Evolutionary conservation across 352 stramenopile species (phyloP).

Genomic region (Globisporangium emineosum): DNA sequence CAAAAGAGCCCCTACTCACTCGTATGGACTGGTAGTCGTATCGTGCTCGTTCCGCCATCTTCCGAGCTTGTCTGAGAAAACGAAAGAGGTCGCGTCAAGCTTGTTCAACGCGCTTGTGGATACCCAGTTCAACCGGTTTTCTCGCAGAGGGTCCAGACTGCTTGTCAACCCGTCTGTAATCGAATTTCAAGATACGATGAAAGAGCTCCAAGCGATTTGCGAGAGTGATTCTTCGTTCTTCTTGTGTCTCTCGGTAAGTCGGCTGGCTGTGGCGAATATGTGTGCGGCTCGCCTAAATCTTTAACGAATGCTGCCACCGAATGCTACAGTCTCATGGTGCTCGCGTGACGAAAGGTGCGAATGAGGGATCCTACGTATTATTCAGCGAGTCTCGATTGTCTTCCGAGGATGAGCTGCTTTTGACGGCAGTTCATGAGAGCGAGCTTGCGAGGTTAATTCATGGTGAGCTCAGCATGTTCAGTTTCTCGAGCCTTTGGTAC

Average conservation of each 20-base stretch:
- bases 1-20: constrained; percentile 3
- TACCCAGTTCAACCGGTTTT: constrained; percentile 47
- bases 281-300: neutral
- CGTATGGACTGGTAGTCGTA: constrained; percentile 52
- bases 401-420: constrained; percentile 64
- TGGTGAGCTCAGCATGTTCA: constrained; percentile 24
- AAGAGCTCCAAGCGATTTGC: constrained; percentile 46
- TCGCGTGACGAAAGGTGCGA: constrained; percentile 43
- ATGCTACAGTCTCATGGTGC: constrained; percentile 57
- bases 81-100: constrained; percentile 46
- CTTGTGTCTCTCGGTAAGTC: constrained; percentile 54
- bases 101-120: constrained; percentile 60
- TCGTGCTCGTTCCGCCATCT: constrained; percentile 58
- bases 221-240: constrained; percentile 51
- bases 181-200: constrained; percentile 76
- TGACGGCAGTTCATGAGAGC: constrained; percentile 60
- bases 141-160: constrained; percentile 44
- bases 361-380: constrained; percentile 64
- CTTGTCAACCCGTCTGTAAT: constrained; percentile 81
- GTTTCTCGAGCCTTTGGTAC: too few species aligned
- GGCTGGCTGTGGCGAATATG: neutral
- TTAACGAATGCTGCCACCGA: neutral
- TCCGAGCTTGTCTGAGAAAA: constrained; percentile 45
- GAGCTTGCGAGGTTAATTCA: constrained; percentile 62
- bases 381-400: constrained; percentile 69